Conservation (phyloP, 345 rosid species). For the Pseudoturritis turrita region DNA sequence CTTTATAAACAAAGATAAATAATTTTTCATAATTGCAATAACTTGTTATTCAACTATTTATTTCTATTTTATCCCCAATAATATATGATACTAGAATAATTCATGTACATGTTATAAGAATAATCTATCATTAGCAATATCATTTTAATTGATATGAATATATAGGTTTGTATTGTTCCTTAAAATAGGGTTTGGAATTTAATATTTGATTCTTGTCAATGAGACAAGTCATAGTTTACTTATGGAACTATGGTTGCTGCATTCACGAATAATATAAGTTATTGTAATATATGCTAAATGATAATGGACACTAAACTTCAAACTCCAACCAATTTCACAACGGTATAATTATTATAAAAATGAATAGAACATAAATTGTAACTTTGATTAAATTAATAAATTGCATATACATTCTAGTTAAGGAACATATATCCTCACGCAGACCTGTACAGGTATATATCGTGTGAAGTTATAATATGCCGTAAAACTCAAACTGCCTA, state of each 20-base stretch:
- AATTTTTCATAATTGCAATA: too few relatives aligned
- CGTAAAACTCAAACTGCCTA: not conserved
- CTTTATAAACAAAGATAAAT: too few relatives aligned
- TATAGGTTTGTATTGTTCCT: not conserved
- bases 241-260: not conserved
- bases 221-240: not conserved
- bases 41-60: too few relatives aligned
- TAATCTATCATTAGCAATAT: not conserved
- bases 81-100: not conserved
- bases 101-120: not conserved
- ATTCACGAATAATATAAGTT: not conserved
- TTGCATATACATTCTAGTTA: not conserved
- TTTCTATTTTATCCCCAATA: not conserved
- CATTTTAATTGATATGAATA: not conserved
- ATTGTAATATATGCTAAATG: not conserved
- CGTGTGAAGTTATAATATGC: not conserved
- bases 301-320: not conserved
- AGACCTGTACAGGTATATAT: not conserved
- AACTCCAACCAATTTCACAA: not conserved
- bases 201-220: not conserved
- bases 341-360: not conserved
- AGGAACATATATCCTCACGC: constrained; percentile 8
- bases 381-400: not conserved
- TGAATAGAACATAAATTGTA: not conserved
- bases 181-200: not conserved